These are phyloP conservation scores for Penicillium olsonii DNA, from an alignment of 2,329 filamentous ascomycete species.

Conservation along the genomic window DNA sequence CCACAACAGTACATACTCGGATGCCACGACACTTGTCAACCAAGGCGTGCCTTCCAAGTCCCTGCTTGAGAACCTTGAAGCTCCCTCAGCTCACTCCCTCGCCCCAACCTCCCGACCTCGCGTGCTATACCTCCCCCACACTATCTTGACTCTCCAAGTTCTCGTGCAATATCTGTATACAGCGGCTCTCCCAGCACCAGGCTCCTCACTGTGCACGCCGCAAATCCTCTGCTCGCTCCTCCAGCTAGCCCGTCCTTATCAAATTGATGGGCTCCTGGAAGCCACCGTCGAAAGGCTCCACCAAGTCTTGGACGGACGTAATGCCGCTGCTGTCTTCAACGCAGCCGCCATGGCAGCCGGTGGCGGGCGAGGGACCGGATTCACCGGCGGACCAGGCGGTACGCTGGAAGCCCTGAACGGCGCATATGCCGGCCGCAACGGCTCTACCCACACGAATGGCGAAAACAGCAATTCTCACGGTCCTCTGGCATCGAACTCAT, in stretches of 20 bases:
- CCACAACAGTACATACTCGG: conserved; percentile 44
- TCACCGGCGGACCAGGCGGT: conserved; percentile 56
- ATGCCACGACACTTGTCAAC: conserved; percentile 43
- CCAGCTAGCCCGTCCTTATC: conserved; percentile 89
- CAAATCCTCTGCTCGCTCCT: conserved; percentile 94
- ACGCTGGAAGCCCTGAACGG: conserved; percentile 46
- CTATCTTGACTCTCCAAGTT: conserved; percentile 82
- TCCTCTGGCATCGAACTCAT: conserved; percentile 38
- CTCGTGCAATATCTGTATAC: conserved; percentile 94
- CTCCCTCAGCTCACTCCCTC: conserved; percentile 56
- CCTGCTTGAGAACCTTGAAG: conserved; percentile 47
- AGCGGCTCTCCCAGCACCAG: conserved; percentile 75
- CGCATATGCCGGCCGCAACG: conserved; percentile 28
- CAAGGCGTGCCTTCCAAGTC: conserved; percentile 32
- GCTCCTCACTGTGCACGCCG: conserved; percentile 80
- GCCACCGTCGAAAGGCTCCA: conserved; percentile 90
- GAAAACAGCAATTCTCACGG: conserved; percentile 29
- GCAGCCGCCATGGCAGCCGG: conserved; percentile 97
- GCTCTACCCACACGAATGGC: conserved; percentile 20
- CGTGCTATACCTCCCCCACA: conserved; percentile 91
- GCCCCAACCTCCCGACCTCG: conserved; percentile 69
- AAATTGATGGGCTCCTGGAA: conserved; percentile 88
- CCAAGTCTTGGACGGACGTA: conserved; percentile 83
- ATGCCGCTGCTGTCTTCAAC: conserved; percentile 96
- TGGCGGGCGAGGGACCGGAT: conserved; percentile 80